Percentiles rank a stretch among this genome's conserved stretches.
phyloP scores from a whole-genome alignment of 495 filamentous ascomycete genomes.

The Recurvomyces mirabilis region DNA sequence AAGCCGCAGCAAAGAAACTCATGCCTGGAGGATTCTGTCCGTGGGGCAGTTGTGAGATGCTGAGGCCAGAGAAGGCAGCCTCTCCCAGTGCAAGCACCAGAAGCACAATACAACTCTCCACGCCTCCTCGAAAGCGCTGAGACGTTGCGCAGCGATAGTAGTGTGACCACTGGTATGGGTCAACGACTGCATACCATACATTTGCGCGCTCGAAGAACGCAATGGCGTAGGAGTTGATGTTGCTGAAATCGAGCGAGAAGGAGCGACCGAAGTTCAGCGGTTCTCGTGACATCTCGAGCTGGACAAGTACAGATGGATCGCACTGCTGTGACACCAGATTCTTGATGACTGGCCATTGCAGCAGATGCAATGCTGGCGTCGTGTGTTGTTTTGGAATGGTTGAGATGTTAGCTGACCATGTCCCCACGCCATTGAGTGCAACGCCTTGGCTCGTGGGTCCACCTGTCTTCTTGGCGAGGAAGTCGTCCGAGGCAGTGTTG shows the following conservation, averaged over 20 bases:
- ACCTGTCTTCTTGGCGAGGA: constrained; percentile 20
- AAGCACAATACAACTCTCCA: constrained; percentile 73
- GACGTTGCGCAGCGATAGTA: constrained; percentile 63
- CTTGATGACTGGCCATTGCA: constrained; percentile 71
- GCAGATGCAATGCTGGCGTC: constrained; percentile 62
- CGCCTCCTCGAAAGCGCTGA: constrained; percentile 60
- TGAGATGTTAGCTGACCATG: constrained; percentile 68
- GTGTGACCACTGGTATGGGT: constrained; percentile 68
- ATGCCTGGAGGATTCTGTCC: constrained; percentile 65
- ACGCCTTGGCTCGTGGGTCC: constrained; percentile 30
- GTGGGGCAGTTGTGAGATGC: constrained; percentile 60
- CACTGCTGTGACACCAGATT: constrained; percentile 65
- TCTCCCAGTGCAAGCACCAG: constrained; percentile 67
- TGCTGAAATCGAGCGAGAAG: constrained; percentile 54
- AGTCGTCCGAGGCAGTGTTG: constrained; percentile 33
- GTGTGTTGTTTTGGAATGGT: constrained; percentile 78
- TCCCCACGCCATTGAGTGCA: constrained; percentile 57
- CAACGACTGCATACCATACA: constrained; percentile 76
- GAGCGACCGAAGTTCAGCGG: constrained; percentile 44
- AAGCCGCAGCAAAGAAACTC: constrained; percentile 68
- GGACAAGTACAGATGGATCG: constrained; percentile 64
- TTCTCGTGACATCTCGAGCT: constrained; percentile 71
- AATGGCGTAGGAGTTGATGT: constrained; percentile 61
- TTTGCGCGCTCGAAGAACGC: constrained; percentile 72
- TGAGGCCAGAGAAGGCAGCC: constrained; percentile 52